A percentile compares a stretch with the other conserved stretches of the same genome.
These are phyloP conservation scores for Chloris gayana DNA, from an alignment of 176 grass and related monocot genomes.

Conservation along the genomic window DNA sequence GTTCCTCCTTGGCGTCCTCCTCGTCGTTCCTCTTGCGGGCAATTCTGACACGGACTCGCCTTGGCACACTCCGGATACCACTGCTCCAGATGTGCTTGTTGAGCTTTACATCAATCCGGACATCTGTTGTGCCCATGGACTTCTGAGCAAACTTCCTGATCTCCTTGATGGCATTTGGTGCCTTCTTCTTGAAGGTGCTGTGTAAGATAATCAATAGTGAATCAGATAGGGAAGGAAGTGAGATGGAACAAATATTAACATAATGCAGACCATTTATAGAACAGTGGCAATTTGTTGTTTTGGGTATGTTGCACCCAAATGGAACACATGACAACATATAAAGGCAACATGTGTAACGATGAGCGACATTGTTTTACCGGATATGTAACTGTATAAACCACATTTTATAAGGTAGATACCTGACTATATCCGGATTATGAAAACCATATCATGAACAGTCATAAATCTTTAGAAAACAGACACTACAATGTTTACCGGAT, in stretches of 20 bases:
- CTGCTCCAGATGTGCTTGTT: conserved; percentile 99
- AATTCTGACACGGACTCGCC: conserved; percentile 80
- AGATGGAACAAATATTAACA: background rate
- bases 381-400: conserved; percentile 62
- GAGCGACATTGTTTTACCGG: background rate
- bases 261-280: background rate
- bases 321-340: too few relatives aligned
- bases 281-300: background rate
- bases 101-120: conserved; percentile 80
- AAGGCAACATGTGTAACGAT: conserved; percentile 11
- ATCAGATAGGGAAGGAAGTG: background rate
- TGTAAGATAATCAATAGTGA: too few relatives aligned
- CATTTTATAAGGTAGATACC: conserved; percentile 42
- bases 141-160: conserved; percentile 93
- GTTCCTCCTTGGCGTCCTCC: conserved; percentile 92
- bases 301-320: too few relatives aligned
- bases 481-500: background rate
- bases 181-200: conserved; percentile 98
- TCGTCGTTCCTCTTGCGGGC: conserved; percentile 88
- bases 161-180: conserved; percentile 89
- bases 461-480: background rate
- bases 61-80: conserved; percentile 80
- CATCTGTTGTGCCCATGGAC: conserved; percentile 83
- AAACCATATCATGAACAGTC: too few relatives aligned
- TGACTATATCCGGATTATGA: conserved; percentile 38